Conservation (phyloP, 345 rosid species). For the Gossypium longicalyx region DNA sequence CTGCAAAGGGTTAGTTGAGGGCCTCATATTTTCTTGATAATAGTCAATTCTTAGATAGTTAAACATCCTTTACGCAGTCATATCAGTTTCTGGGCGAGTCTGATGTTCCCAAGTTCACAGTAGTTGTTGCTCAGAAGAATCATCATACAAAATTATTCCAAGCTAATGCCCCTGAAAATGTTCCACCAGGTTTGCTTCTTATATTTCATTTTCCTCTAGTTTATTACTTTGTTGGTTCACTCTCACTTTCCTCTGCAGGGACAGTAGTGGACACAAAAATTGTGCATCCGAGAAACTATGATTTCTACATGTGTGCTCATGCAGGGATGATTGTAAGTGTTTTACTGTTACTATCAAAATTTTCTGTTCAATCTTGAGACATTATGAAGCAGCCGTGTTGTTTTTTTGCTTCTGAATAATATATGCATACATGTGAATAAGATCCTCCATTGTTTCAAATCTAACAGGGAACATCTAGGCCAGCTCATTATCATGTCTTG, state of each 20-base stretch:
- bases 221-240: conserved; percentile 3
- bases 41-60: conserved; percentile 8
- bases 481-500: conserved; percentile 82
- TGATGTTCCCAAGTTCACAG: conserved; percentile 66
- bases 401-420: background rate
- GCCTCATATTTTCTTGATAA: background rate
- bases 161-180: conserved; percentile 54
- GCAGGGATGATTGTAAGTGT: conserved; percentile 65
- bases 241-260: conserved; percentile 35
- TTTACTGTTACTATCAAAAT: background rate
- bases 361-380: background rate
- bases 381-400: background rate
- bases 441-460: background rate
- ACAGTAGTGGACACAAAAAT: conserved; percentile 80
- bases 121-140: conserved; percentile 83
- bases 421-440: background rate
- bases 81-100: conserved; percentile 59
- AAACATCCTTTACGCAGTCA: conserved; percentile 45
- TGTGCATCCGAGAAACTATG: conserved; percentile 77
- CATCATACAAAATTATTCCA: conserved; percentile 87
- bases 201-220: conserved; percentile 3
- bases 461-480: conserved; percentile 80
- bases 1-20: background rate
- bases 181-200: conserved; percentile 69
- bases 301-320: conserved; percentile 91